Base-by-base conservation (phyloP, 2,329 filamentous ascomycete species). In the Cercospora zeae-maydis region DNA sequence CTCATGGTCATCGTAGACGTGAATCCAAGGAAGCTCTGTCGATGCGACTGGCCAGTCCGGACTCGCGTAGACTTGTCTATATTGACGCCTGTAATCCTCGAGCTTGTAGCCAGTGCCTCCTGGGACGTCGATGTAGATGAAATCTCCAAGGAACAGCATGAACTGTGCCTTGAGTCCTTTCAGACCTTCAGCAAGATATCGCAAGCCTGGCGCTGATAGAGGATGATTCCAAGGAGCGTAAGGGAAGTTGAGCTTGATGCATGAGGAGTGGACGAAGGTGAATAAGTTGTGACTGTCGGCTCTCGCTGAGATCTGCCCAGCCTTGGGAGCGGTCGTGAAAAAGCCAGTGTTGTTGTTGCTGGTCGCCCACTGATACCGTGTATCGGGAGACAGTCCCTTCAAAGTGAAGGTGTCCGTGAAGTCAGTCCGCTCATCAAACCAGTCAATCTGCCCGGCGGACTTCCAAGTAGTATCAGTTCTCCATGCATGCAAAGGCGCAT, bases 1-100 rank as follows among this genome's bases (percentile, higher is more conserved):
- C 74, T 99, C 95, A 72, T 99, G 95, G 74, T 99, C 95, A 73
- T 99, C 95, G 6, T 97, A 84, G 1, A 96, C 93, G 73, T 99
- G 95, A 49, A 98, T 91, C 95, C 95, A 99, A 70, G 93, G 96
- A n/a, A 98, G 80, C 60, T 92, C 88, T 69, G 89, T 83, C 0
- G 86, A 86, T 10, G 90, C 87, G 0, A 86, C 80, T 0, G 85
- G 81, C 95, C 95, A 99, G 67, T 96, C 93, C 0, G 93, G 93
- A 2, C 93, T 96, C 0, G 91, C 89, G 73, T 99, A 99, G n/a
- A 97, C 88, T 70, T 96, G 92, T 19, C 93, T 88, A 74, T 99
- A 99, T 74, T 97, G 92, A 73, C 91, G 86, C 55, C 93, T 86
- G 75, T 97, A 99, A 71, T 92, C 87, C 59, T 91, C 87, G 1